Conservation (phyloP, 768 basidiomycete genomes). For the Serendipita vermifera region DNA sequence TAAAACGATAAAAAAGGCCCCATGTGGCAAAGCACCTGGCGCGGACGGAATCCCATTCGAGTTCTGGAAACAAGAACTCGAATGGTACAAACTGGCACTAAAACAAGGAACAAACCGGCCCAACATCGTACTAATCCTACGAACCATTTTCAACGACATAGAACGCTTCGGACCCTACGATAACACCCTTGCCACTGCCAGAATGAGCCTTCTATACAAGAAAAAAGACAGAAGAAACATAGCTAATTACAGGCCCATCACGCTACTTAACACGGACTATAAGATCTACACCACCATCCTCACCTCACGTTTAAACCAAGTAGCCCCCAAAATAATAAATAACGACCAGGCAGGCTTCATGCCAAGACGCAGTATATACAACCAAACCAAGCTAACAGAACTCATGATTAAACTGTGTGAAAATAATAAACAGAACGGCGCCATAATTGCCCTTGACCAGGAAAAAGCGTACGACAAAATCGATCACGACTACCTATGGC, state of each 20-base stretch:
- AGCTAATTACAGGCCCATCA: constrained; percentile 15
- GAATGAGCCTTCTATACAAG: background rate
- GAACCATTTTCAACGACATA: background rate
- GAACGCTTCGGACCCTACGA: background rate
- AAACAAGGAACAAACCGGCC: background rate
- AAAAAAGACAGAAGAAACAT: background rate
- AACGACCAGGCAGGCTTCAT: constrained; percentile 15
- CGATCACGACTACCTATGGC: constrained; percentile 13
- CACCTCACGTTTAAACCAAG: background rate
- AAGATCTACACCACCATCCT: constrained; percentile 12
- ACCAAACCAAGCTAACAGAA: constrained; percentile 14
- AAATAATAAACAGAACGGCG: constrained; percentile 1
- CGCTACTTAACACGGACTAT: constrained; percentile 13
- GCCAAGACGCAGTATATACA: constrained; percentile 11
- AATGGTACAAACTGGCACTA: background rate
- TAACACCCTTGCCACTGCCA: background rate
- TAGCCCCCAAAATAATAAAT: background rate
- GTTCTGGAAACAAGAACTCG: background rate
- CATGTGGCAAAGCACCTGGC: background rate
- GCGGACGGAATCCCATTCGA: background rate
- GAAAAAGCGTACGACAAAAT: constrained; percentile 14
- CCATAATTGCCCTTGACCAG: constrained; percentile 15
- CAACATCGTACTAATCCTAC: background rate
- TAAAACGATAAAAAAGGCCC: background rate
- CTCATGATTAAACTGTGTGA: constrained; percentile 12